A percentile compares a stretch with the other conserved stretches of the same genome.
Conservation (phyloP, 139 green algal species). For the Pedinophyceae sp. region DNA sequence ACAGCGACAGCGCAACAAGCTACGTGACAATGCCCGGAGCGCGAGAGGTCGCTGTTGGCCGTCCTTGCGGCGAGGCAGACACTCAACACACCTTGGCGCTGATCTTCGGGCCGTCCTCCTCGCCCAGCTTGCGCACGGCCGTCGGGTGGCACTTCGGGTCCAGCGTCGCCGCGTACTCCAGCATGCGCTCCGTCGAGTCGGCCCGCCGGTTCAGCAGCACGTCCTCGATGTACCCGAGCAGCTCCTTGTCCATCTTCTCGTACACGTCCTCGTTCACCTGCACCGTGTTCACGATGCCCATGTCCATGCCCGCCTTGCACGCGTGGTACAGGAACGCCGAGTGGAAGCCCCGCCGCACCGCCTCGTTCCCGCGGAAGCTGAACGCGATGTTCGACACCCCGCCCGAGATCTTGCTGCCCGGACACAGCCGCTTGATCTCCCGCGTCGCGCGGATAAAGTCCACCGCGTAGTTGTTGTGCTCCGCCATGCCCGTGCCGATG, state of each 20-base stretch:
- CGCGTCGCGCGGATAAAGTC: conserved; percentile 88
- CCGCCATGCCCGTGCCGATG: conserved; percentile 82
- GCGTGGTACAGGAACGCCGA: conserved; percentile 86
- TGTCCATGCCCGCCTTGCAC: conserved; percentile 93
- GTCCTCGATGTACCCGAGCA: conserved; percentile 91
- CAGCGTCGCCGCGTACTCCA: conserved; percentile 75
- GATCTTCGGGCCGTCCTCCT: no score
- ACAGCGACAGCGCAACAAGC: no score
- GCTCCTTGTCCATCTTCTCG: conserved; percentile 93
- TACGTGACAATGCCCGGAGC: no score
- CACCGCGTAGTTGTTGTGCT: conserved; percentile 99
- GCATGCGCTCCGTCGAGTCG: conserved; percentile 91
- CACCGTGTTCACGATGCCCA: conserved; percentile 94
- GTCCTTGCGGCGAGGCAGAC: no score
- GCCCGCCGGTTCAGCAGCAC: conserved; percentile 92
- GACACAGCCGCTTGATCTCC: conserved; percentile 90
- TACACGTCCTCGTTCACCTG: conserved; percentile 88
- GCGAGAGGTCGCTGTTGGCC: no score
- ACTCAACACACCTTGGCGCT: no score
- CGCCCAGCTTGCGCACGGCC: conserved; percentile 49
- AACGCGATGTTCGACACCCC: conserved; percentile 98
- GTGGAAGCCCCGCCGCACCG: conserved; percentile 86
- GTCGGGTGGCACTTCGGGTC: conserved; percentile 88
- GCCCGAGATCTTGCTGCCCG: conserved; percentile 83
- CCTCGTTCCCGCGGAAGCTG: conserved; percentile 93